These are phyloP conservation scores for Botrytis sinoallii DNA, from an alignment of 2,329 filamentous ascomycete species.

Conservation along the genomic window DNA sequence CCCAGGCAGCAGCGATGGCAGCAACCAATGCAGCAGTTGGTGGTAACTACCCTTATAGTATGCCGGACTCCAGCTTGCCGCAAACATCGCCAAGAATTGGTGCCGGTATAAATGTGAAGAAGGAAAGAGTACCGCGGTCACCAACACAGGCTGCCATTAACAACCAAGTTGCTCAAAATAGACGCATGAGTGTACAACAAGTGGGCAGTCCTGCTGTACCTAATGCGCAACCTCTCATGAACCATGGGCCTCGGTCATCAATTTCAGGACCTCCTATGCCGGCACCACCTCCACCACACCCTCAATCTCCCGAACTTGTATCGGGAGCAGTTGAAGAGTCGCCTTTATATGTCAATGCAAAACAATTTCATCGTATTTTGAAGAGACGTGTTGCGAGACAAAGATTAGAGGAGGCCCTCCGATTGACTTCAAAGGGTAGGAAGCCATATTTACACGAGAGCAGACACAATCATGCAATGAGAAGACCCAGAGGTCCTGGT, in stretches of 20 bases:
- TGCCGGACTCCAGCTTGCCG: conserved; percentile 64
- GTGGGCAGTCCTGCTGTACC: conserved; percentile 72
- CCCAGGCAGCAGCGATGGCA: conserved; percentile 86
- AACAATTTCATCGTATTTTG: conserved; percentile 95
- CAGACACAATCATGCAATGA: conserved; percentile 97
- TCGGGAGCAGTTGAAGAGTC: conserved; percentile 77
- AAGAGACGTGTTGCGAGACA: conserved; percentile 92
- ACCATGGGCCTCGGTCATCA: conserved; percentile 54
- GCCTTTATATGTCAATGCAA: conserved; percentile 95
- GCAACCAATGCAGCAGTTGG: conserved; percentile 88
- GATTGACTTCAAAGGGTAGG: conserved; percentile 88
- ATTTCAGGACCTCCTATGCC: conserved; percentile 62
- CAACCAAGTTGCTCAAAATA: conserved; percentile 56
- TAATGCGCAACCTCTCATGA: conserved; percentile 73
- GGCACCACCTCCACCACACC: conserved; percentile 56
- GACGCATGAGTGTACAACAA: conserved; percentile 63
- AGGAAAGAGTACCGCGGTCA: conserved; percentile 73
- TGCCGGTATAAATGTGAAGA: conserved; percentile 58
- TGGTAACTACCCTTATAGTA: conserved; percentile 70
- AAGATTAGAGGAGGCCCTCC: conserved; percentile 86
- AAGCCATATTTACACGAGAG: conserved; percentile 98
- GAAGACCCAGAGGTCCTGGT: conserved; percentile 86
- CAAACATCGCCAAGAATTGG: conserved; percentile 76
- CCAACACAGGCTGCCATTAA: conserved; percentile 63
- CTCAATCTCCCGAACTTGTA: conserved; percentile 77